Conservation (phyloP, 805 yeast genomes). For the Candida nitratophila region DNA sequence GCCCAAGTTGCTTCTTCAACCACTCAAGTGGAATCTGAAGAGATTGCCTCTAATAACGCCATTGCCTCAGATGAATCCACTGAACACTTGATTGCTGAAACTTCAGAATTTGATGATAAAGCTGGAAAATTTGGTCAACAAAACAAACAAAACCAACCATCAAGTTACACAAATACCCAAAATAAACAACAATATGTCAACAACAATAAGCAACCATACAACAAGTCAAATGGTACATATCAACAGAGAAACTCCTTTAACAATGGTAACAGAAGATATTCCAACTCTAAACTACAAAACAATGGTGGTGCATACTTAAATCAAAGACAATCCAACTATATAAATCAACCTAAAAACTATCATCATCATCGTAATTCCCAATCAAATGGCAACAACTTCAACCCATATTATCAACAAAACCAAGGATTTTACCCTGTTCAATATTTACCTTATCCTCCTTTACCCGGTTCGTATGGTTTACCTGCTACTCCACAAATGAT, state of each 20-base stretch:
- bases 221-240: not conserved
- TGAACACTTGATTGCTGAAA: not conserved
- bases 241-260: not conserved
- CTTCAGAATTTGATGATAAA: not conserved
- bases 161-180: not conserved
- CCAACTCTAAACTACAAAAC: not conserved
- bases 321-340: conserved; percentile 4
- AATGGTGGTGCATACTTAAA: not conserved
- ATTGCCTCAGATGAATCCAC: not conserved
- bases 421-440: not conserved
- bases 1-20: conserved; percentile 2
- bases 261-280: not conserved
- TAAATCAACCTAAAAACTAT: not conserved
- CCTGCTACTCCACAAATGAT: not conserved
- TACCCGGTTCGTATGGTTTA: not conserved
- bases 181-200: conserved; percentile 10
- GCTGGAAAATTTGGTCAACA: conserved; percentile 1
- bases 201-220: conserved; percentile 2
- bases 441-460: conserved; percentile 1
- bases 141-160: conserved; percentile 2
- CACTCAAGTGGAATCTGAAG: conserved; percentile 3
- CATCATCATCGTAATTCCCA: conserved; percentile 9
- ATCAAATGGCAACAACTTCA: not conserved
- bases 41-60: not conserved
- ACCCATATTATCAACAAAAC: not conserved